Conservation (phyloP, 2,329 filamentous ascomycete species). For the Talaromyces sp. region DNA sequence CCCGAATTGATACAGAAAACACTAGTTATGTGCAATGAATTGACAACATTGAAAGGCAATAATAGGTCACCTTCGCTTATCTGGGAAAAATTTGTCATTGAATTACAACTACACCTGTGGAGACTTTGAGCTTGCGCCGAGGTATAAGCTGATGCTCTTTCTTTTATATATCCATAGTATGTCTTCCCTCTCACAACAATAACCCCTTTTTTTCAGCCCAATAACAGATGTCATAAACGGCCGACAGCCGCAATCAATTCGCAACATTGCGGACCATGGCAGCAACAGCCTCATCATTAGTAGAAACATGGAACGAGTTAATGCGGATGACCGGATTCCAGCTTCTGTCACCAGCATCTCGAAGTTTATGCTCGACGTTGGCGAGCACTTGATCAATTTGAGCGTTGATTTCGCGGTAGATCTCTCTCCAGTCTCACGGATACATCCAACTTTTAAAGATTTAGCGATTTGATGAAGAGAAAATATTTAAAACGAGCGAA, state of each 20-base stretch:
- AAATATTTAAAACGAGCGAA: neutral
- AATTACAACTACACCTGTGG: no score
- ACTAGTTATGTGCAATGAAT: no score
- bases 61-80: no score
- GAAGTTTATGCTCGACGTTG: conserved; percentile 54
- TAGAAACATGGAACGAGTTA: neutral
- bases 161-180: no score
- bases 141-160: no score
- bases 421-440: conserved; percentile 13
- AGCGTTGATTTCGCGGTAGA: conserved; percentile 38
- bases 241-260: neutral
- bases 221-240: no score
- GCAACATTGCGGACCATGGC: conserved; percentile 47
- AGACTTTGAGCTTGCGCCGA: no score
- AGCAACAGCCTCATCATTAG: conserved; percentile 25
- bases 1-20: no score
- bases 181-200: no score
- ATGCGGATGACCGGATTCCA: neutral
- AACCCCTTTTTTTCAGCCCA: no score
- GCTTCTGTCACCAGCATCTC: conserved; percentile 47
- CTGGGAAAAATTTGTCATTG: no score
- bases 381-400: conserved; percentile 54
- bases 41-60: no score
- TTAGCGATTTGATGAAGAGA: neutral
- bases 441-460: conserved; percentile 29